Evolutionary conservation across 345 rosid genomes (phyloP), one percentile per base, ranked within the genome.

Genomic region (Rhizophora mangle): DNA sequence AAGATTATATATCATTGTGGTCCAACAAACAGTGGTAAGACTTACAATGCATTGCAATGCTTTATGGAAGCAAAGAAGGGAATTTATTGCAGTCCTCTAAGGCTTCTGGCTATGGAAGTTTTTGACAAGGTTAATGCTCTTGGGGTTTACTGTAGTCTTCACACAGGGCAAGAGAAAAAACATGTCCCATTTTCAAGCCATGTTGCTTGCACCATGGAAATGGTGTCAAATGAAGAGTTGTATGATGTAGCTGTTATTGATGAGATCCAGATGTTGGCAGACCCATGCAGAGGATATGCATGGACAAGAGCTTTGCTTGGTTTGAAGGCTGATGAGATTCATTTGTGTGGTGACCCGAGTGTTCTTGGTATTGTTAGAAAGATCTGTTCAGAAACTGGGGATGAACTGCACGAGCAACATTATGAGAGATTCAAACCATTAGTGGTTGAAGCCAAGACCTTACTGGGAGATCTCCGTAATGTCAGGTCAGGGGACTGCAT

Each of bases 91-190:
- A 91, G 97, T 65, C 98, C 98, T 7, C 85, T 94, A 56, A 85
- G 98, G 88, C 86, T 94, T 9, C 81, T 94, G 85, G 98, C 97
- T 3, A 94, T 94, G 98, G 98, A 94, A 81, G 98, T 94, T 79
- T 94, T 94, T n/a, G 96, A 91, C 81, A 94, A 91, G 78, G 96
- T 94, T 58, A 94, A 94, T 79, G 84, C 88, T 26, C 71, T 72
- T 46, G 96, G 98, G 61, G 83, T 94, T 75, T 94, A 94, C 68
- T 94, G 98, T 72, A 94, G 91, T 76, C 97, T 91, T 60, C 88
- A 52, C 70, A 93, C 98, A 2, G 98, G 98, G 29, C 93, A 94
- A 80, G 98, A 94, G 78, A 89, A 88, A 79, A 91, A 91, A 71
- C 60, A 30, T 53, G 90, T 94, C 31, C 96, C 95, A 0, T 94